phyloP scores from a whole-genome alignment of 1,139 yeast genomes.

The Magnusiomyces clavatus region DNA sequence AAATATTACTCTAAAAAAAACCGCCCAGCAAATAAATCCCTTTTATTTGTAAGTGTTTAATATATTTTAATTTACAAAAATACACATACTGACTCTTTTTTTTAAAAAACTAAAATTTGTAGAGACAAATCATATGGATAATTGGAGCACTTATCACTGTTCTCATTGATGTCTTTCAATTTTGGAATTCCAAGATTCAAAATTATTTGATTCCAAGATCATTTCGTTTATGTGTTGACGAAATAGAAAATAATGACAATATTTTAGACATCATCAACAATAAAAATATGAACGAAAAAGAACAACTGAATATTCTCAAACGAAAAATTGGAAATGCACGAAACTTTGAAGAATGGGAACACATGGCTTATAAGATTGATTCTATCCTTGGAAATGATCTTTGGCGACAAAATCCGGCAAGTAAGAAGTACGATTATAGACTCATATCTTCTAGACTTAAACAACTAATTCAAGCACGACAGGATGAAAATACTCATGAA shows the following conservation, averaged over 20 bases:
- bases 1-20: too few species aligned
- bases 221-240: slow-evolving; percentile 12
- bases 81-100: too few species aligned
- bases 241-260: not conserved
- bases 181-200: slow-evolving; percentile 19
- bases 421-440: slow-evolving; percentile 76
- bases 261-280: slow-evolving; percentile 14
- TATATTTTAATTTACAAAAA: too few species aligned
- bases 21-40: too few species aligned
- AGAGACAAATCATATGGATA: slow-evolving; percentile 16
- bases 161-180: slow-evolving; percentile 22
- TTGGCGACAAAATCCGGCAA: slow-evolving; percentile 69
- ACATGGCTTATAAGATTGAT: slow-evolving; percentile 30
- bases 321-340: slow-evolving; percentile 22
- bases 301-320: slow-evolving; percentile 18
- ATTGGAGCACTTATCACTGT: slow-evolving; percentile 21
- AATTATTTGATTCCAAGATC: not conserved
- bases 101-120: too few species aligned
- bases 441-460: slow-evolving; percentile 70
- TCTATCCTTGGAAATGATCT: slow-evolving; percentile 31
- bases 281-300: slow-evolving; percentile 17
- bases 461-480: slow-evolving; percentile 54
- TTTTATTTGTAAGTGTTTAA: too few species aligned
- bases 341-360: slow-evolving; percentile 30
- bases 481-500: slow-evolving; percentile 46